These are phyloP conservation scores for Salix suchowensis DNA, from an alignment of 345 rosid species.

Conservation along the genomic window DNA sequence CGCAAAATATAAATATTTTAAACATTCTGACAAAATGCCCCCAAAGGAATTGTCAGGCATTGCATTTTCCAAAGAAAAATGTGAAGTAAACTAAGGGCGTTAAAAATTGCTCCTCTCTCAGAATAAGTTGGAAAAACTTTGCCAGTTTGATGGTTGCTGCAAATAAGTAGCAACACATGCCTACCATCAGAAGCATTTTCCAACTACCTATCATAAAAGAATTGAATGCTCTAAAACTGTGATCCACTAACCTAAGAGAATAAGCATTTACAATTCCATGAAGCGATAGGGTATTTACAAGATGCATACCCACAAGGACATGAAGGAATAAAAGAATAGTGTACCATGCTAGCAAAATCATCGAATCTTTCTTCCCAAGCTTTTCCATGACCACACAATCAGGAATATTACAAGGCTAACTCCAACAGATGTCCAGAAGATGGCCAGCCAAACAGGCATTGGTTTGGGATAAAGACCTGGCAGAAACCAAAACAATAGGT, in stretches of 20 bases:
- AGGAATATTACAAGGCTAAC: slow-evolving; percentile 48
- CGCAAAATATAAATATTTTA: background rate
- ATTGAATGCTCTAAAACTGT: slow-evolving; percentile 14
- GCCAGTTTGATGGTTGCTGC: background rate
- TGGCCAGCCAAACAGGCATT: slow-evolving; percentile 77
- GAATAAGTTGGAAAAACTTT: background rate
- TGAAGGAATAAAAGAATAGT: slow-evolving; percentile 43
- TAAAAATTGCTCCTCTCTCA: background rate
- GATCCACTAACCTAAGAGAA: slow-evolving; percentile 34
- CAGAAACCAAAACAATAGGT: background rate
- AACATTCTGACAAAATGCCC: background rate
- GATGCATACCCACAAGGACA: slow-evolving; percentile 17
- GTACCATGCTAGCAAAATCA: slow-evolving; percentile 31
- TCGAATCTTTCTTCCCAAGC: slow-evolving; percentile 55
- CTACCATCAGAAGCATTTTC: background rate
- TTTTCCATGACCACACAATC: slow-evolving; percentile 71
- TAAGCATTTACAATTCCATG: slow-evolving; percentile 44
- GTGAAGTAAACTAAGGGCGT: background rate
- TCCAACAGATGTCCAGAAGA: slow-evolving; percentile 69
- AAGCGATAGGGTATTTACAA: slow-evolving; percentile 35
- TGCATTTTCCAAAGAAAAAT: background rate
- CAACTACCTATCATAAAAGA: background rate
- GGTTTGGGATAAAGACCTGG: slow-evolving; percentile 80
- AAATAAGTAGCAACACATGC: background rate
- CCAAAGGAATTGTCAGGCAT: background rate